phyloP scores from a whole-genome alignment of 2,329 filamentous ascomycete genomes.

The Neonectria faginata region DNA sequence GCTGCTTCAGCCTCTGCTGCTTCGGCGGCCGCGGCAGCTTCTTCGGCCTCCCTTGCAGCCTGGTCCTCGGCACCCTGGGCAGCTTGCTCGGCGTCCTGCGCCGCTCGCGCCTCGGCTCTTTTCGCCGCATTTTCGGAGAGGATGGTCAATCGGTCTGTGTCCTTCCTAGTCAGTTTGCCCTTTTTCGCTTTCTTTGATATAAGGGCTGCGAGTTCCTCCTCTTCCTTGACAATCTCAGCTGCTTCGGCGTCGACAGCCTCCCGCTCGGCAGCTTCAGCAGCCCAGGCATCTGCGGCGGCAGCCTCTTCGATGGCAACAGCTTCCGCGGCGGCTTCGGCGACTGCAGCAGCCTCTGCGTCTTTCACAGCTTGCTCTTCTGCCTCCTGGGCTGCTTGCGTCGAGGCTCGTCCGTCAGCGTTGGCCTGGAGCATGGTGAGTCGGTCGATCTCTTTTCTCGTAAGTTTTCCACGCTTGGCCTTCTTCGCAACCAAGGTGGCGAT shows the following conservation, averaged over 20 bases:
- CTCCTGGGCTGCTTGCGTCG: constrained; percentile 46
- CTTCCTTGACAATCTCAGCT: constrained; percentile 43
- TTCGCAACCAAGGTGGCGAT: constrained; percentile 57
- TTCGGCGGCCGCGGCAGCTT: constrained; percentile 21
- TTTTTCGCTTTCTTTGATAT: constrained; percentile 41
- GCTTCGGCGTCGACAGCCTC: constrained; percentile 45
- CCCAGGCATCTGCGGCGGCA: constrained; percentile 38
- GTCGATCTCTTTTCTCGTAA: constrained; percentile 39
- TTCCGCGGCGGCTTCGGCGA: constrained; percentile 33
- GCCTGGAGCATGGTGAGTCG: constrained; percentile 36
- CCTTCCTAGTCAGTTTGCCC: constrained; percentile 42
- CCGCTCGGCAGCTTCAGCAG: constrained; percentile 18
- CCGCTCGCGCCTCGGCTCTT: constrained; percentile 45
- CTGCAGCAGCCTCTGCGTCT: constrained; percentile 29
- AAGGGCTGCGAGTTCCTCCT: constrained; percentile 41
- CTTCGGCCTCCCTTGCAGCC: constrained; percentile 39
- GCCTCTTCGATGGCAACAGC: constrained; percentile 40
- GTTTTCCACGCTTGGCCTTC: constrained; percentile 45
- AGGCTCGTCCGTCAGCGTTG: constrained; percentile 41
- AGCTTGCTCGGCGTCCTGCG: constrained; percentile 45
- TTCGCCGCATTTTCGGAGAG: constrained; percentile 32
- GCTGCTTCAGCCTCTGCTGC: constrained; percentile 35
- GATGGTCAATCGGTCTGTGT: constrained; percentile 37
- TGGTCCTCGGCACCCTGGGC: constrained; percentile 42
- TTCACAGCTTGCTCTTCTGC: constrained; percentile 35